Conservation (phyloP, 2,329 filamentous ascomycete species). For the Colletotrichum costaricense region DNA sequence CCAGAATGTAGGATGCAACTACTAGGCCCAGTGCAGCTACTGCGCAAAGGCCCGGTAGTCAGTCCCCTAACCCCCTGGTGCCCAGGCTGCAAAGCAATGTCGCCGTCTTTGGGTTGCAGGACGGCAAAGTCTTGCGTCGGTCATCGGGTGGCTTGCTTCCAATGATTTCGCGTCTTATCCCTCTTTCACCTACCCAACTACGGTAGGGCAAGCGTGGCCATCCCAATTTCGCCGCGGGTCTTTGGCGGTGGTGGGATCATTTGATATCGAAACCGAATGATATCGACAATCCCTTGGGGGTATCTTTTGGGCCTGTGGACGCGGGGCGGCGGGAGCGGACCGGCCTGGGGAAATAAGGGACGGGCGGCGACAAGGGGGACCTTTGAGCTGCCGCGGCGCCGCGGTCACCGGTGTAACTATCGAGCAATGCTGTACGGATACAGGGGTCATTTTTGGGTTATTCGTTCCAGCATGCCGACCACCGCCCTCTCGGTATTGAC, state of each 20-base stretch:
- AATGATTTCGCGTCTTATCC: not conserved
- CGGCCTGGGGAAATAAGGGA: constrained; percentile 29
- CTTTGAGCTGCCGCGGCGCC: constrained; percentile 4
- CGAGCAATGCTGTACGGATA: not conserved
- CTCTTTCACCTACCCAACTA: not conserved
- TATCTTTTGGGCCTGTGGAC: not conserved
- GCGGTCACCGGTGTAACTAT: not conserved
- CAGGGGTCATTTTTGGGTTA: too few relatives aligned
- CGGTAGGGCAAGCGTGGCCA: not conserved
- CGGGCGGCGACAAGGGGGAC: constrained; percentile 5
- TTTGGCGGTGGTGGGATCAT: constrained; percentile 10
- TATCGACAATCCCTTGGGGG: not conserved
- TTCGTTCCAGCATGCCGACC: too few relatives aligned
- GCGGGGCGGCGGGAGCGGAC: constrained; percentile 30
- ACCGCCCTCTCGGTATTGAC: too few relatives aligned
- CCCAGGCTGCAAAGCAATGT: not conserved
- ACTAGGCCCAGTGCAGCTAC: not conserved
- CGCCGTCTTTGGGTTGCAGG: not conserved
- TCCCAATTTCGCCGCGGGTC: not conserved
- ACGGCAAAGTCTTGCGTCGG: not conserved
- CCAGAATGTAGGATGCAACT: not conserved
- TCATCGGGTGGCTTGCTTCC: not conserved
- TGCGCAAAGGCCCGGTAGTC: not conserved
- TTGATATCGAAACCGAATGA: constrained; percentile 18
- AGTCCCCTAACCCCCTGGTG: not conserved